Percentiles rank a stretch among this genome's conserved stretches.
Conservation (phyloP, 345 rosid genomes). For the Pistacia integerrima region DNA sequence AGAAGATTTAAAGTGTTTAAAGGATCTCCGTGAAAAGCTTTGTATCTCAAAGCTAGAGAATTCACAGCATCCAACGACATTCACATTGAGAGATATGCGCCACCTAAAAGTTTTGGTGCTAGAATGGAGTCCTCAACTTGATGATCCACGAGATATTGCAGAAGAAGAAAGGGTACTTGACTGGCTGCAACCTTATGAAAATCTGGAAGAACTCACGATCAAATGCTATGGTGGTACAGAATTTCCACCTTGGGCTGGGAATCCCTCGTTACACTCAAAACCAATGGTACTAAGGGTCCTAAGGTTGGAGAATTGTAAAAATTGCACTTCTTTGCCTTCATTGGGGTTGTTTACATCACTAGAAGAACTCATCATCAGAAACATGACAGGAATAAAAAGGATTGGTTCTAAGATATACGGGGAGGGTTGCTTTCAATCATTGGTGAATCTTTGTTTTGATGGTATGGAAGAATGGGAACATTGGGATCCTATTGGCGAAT, state of each 20-base stretch:
- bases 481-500: neutral
- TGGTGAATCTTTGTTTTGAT: slow-evolving; percentile 7
- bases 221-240: neutral
- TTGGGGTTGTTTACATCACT: neutral
- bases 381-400: neutral
- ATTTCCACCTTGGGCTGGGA: neutral
- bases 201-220: neutral
- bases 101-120: neutral
- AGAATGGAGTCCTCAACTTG: too few relatives aligned
- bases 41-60: neutral
- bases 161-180: neutral
- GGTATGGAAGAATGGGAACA: neutral
- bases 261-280: neutral
- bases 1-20: neutral
- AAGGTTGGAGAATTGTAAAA: neutral
- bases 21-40: neutral
- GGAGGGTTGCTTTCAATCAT: neutral
- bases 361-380: neutral
- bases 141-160: too few relatives aligned
- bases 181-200: neutral
- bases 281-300: neutral
- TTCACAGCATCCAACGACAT: neutral
- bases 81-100: neutral
- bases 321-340: neutral
- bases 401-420: slow-evolving; percentile 4